Evolutionary conservation across 176 grass and related monocot species (phyloP).

Genomic region (Tillandsia leiboldiana): DNA sequence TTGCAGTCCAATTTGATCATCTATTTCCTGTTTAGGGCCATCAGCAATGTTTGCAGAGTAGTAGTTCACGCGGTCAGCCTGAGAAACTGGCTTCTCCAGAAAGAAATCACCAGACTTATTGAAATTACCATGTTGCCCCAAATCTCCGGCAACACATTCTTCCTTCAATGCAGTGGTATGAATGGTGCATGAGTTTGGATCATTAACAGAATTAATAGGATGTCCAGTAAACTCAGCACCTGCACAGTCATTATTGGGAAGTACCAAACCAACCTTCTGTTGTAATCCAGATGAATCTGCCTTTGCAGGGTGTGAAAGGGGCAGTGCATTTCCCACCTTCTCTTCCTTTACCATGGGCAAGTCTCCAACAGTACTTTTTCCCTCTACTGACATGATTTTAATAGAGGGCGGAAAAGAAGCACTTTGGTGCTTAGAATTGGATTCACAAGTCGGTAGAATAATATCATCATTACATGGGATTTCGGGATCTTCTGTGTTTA

Average conservation of each 20-base stretch:
- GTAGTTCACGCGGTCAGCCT: slow-evolving; percentile 29
- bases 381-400: slow-evolving; percentile 24
- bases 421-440: slow-evolving; percentile 22
- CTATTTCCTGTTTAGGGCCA: slow-evolving; percentile 30
- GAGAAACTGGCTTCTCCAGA: slow-evolving; percentile 29
- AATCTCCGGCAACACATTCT: slow-evolving; percentile 23
- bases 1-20: slow-evolving; percentile 17
- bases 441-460: slow-evolving; percentile 18
- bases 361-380: slow-evolving; percentile 26
- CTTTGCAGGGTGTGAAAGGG: slow-evolving; percentile 16
- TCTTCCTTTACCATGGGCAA: slow-evolving; percentile 34
- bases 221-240: slow-evolving; percentile 27
- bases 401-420: slow-evolving; percentile 19
- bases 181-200: slow-evolving; percentile 29
- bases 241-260: slow-evolving; percentile 22
- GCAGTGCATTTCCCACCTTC: slow-evolving; percentile 28
- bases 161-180: slow-evolving; percentile 30
- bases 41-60: slow-evolving; percentile 19
- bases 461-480: slow-evolving; percentile 58
- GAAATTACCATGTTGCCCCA: slow-evolving; percentile 28
- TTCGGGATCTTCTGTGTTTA: slow-evolving; percentile 59
- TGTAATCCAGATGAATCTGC: slow-evolving; percentile 28
- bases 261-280: slow-evolving; percentile 29
- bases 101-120: slow-evolving; percentile 25
- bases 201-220: slow-evolving; percentile 18